Base-by-base conservation (phyloP, 1,139 yeast species). In the Yamadazyma triangularis region DNA sequence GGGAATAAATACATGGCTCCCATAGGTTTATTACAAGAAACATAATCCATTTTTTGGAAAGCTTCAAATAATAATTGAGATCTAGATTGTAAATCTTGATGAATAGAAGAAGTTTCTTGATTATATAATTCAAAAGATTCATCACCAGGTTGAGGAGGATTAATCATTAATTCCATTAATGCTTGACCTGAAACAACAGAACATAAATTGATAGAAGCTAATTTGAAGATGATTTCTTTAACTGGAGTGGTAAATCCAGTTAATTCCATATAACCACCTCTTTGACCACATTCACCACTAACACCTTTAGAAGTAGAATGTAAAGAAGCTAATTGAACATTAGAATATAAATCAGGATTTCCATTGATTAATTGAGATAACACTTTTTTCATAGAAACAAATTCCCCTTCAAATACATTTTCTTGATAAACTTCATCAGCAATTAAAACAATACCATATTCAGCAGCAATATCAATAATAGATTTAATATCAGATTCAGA, bases 371-470 rank as follows among this genome's bases (percentile, higher is more conserved):
- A 60, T 38, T 77, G 73, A 33, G 80, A 61, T 44, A 88, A 63
- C 5, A 83, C 81, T 44, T 77, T 77, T 52, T 79, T 80, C 59
- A 80, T 71, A 1, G 91, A 82, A 26, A 76, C 62, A 44, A 78
- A 78, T 44, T 74, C 58, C 13, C 86, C 84, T 27, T 70, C 66
- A 60, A 83, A 88, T 12, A 91, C 73, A 52, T 91, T 91, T 48
- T 85, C 93, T 60, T 91, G 98, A 63, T 91, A 91, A 21, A 91
- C 98, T 60, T 91, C 98, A 64, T 93, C 98, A n/a, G 98, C 96
- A 47, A 91, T 83, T 29, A 93, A 70, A 4, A 87, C 91, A 15
- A 91, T 58, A 27, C 95, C 89, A 49, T 86, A 64, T 51, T 81
- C 79, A 16, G 95, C 93, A 26, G 96, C 94, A 36, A 89, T 71